A percentile compares a stretch with the other conserved stretches of the same genome.
phyloP scores from a whole-genome alignment of 306 rosid species.

The Gleditsia sinensis region DNA sequence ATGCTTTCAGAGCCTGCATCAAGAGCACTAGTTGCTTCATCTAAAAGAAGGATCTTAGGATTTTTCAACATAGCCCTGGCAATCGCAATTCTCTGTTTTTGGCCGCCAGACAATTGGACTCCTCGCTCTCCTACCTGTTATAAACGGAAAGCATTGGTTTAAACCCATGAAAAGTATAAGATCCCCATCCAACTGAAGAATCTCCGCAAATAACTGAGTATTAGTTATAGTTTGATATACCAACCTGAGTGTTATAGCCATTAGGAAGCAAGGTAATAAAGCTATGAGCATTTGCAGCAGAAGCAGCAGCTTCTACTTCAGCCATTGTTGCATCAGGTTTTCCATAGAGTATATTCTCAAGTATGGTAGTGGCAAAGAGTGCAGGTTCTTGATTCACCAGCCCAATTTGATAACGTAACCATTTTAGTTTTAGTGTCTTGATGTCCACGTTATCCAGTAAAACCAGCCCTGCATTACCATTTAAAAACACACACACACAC shows the following conservation, averaged over 20 bases:
- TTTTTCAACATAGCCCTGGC: slow-evolving; percentile 98
- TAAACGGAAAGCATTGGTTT: slow-evolving; percentile 14
- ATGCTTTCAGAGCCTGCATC: slow-evolving; percentile 96
- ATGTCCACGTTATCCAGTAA: slow-evolving; percentile 84
- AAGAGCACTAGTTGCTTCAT: slow-evolving; percentile 98
- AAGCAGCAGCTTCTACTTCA: slow-evolving; percentile 89
- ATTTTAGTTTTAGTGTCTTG: slow-evolving; percentile 74
- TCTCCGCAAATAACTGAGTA: not conserved
- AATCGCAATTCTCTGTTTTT: slow-evolving; percentile 94
- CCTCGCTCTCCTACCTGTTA: slow-evolving; percentile 95
- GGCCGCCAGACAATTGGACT: slow-evolving; percentile 94
- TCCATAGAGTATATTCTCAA: slow-evolving; percentile 92
- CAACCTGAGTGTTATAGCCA: slow-evolving; percentile 90
- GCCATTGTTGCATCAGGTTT: slow-evolving; percentile 83
- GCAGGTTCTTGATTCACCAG: slow-evolving; percentile 99
- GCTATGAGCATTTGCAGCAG: slow-evolving; percentile 97
- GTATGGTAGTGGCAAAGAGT: slow-evolving; percentile 91
- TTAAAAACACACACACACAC: not conserved
- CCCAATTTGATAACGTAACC: slow-evolving; percentile 96
- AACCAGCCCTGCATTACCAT: slow-evolving; percentile 72
- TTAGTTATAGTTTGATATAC: not conserved
- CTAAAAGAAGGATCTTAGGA: slow-evolving; percentile 90
- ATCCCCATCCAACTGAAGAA: too few relatives aligned
- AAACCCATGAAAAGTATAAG: not conserved
- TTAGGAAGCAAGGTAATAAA: slow-evolving; percentile 87